Evolutionary conservation across 2,329 filamentous ascomycete genomes (phyloP), one percentile per base, ranked within the genome.

Genomic region (Aspergillus persii): DNA sequence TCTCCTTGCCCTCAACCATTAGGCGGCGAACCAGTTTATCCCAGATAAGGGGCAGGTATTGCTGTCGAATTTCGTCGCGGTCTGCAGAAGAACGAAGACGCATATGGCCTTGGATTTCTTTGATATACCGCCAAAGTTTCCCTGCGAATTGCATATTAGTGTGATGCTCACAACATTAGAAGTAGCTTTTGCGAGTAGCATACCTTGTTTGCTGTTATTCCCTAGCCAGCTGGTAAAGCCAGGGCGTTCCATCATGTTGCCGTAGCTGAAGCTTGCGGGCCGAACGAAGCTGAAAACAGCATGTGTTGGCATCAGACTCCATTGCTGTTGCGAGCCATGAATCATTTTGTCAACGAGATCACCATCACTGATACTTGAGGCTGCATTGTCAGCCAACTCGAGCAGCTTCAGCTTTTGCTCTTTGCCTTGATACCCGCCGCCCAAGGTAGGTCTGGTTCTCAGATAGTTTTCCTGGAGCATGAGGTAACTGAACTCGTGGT

Each of bases 391-490:
- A 26, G 89, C 86, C 7, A 98, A 81, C 74, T 98, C 92, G 7
- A 99, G 83, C n/a, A 87, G 79, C 74, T 96, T 96, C 56, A 97
- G 79, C 30, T 86, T 89, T 63, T 88, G 84, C 73, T 94, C 89
- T 63, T 85, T 86, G 59, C 84, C 86, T 44, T 81, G 81, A 71
- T 87, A 89, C 23, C 81, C 82, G 61, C 81, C 84, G 3, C 90
- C 79, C 11, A 80, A 82, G 61, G 87, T 83, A 3, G 95, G 95
- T 61, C 88, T 91, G 2, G 92, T 92, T 63, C 87, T 89, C 11
- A 99, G 83, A 68, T 99, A 99, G 72, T 99, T 99, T 75, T 99
- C 96, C 74, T 99, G 95, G 50, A 99, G 87, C 95, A 99, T 98
- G 55, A 99, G 81, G 71, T 89, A 95, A 70, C 92, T 97, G 78